Evolutionary conservation across 768 basidiomycete genomes (phyloP).

Genomic region (Exidia glandulosa): DNA sequence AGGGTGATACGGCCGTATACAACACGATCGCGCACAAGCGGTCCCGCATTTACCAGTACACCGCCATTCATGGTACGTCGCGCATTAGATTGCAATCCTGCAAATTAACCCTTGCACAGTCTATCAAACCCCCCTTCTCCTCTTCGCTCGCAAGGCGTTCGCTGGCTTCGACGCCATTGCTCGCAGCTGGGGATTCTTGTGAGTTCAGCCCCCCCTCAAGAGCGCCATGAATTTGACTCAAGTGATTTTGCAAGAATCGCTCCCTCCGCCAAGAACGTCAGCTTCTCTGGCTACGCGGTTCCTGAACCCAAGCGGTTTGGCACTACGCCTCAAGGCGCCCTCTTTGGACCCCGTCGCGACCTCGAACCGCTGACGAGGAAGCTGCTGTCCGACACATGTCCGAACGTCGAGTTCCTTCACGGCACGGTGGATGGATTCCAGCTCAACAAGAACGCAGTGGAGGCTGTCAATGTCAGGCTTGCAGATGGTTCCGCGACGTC

Average conservation of each 20-base stretch:
- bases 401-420: conserved; percentile 14
- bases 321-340: conserved; percentile 9
- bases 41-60: conserved; percentile 18
- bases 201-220: background rate
- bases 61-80: conserved; percentile 13
- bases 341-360: conserved; percentile 13
- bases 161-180: background rate
- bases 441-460: background rate
- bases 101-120: background rate
- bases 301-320: conserved; percentile 5
- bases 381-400: conserved; percentile 12
- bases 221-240: background rate
- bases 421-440: conserved; percentile 19
- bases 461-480: conserved; percentile 8
- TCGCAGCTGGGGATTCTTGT: background rate
- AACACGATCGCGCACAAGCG: conserved; percentile 6
- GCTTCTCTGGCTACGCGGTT: conserved; percentile 3
- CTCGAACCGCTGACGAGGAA: conserved; percentile 21
- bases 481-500: conserved; percentile 6
- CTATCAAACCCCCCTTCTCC: background rate
- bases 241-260: background rate
- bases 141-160: background rate
- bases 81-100: conserved; percentile 2
- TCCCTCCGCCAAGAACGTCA: background rate
- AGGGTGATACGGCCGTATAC: conserved; percentile 8